Percentiles rank a stretch among this genome's conserved stretches.
These are phyloP conservation scores for Entomortierella chlamydospora DNA, from an alignment of 192 early-diverging fungal species.

Conservation along the genomic window DNA sequence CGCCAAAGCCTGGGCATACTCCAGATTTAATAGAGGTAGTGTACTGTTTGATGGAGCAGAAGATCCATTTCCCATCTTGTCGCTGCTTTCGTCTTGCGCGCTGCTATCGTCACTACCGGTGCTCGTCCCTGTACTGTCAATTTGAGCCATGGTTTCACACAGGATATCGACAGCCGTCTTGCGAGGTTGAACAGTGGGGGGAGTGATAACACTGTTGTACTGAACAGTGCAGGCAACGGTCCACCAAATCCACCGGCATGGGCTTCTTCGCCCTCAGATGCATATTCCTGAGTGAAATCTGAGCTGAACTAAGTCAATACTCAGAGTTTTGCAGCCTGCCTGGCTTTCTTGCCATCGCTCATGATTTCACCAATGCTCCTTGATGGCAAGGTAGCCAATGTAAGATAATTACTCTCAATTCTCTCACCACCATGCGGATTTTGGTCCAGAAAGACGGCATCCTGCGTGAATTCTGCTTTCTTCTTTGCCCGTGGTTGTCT, in stretches of 20 bases:
- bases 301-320: constrained; percentile 44
- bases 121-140: not conserved
- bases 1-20: constrained; percentile 17
- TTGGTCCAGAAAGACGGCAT: no score
- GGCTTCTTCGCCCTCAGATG: constrained; percentile 29
- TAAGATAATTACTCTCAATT: not conserved
- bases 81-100: not conserved
- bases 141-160: constrained; percentile 34
- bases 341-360: not conserved
- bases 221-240: constrained; percentile 48
- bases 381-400: not conserved
- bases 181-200: constrained; percentile 4
- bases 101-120: not conserved
- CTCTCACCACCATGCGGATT: no score
- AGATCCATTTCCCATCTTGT: not conserved
- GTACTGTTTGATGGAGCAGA: not conserved
- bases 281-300: constrained; percentile 42
- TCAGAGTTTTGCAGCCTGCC: constrained; percentile 31
- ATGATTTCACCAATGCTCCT: not conserved
- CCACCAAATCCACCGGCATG: constrained; percentile 53
- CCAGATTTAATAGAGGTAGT: not conserved
- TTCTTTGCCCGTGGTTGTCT: no score
- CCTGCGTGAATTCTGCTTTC: no score
- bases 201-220: constrained; percentile 29
- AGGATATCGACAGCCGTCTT: constrained; percentile 38